Percentiles rank a stretch among this genome's conserved stretches.
Evolutionary conservation across 495 filamentous ascomycete species (phyloP).

Genomic region (Achaetomiella virescens): DNA sequence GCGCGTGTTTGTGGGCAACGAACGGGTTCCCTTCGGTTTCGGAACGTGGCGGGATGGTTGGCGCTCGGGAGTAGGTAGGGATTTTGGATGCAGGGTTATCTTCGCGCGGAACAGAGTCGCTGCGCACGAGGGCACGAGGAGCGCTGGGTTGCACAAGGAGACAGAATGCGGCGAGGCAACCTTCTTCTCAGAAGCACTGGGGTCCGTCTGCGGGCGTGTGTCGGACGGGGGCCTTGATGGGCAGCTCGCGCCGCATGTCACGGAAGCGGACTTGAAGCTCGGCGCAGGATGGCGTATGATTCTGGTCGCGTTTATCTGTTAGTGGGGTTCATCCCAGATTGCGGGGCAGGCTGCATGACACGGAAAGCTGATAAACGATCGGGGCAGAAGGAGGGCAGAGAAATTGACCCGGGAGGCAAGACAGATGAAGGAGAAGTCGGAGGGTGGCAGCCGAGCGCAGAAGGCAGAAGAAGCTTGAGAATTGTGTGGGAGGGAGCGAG

Average conservation of each 20-base stretch:
- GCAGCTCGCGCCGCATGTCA: conserved; percentile 21
- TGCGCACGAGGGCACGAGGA: not conserved
- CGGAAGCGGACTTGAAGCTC: conserved; percentile 11
- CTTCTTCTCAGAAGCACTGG: not conserved
- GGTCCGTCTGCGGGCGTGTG: not conserved
- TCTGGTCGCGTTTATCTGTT: conserved; percentile 31
- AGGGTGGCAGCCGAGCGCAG: not conserved
- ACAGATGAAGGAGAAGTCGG: not conserved
- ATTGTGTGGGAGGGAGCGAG: not conserved
- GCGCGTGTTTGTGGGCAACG: not conserved
- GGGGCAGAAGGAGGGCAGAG: not conserved
- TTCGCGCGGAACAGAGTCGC: conserved; percentile 2
- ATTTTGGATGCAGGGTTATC: conserved; percentile 11
- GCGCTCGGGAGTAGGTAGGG: conserved; percentile 3
- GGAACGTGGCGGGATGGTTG: not conserved
- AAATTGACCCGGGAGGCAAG: too few relatives aligned
- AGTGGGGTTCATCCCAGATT: conserved; percentile 28
- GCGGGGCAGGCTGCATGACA: conserved; percentile 23
- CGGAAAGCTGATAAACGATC: conserved; percentile 20
- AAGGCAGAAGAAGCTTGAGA: conserved; percentile 3
- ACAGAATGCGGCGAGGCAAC: conserved; percentile 3
- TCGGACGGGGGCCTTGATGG: conserved; percentile 20
- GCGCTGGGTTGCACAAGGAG: not conserved
- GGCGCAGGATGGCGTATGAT: conserved; percentile 21
- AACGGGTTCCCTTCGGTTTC: not conserved